Evolutionary conservation across 2,329 filamentous ascomycete species (phyloP), one percentile per base, ranked within the genome.

Genomic region (Fusarium solani-melongenae): DNA sequence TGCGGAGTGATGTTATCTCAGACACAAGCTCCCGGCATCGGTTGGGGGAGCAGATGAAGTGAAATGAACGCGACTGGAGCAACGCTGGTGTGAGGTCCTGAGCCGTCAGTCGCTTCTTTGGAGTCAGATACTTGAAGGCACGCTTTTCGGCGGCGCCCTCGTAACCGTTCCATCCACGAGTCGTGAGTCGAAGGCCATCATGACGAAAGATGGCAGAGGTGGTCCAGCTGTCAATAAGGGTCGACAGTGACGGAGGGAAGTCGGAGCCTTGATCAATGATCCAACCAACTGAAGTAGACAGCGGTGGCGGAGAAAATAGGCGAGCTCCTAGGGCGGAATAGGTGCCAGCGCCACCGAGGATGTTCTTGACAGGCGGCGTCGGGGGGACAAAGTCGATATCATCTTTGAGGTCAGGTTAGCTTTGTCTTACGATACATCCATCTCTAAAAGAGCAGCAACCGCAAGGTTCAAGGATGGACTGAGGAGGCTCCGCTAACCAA

Each of bases 91-190:
- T 90, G 11, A 98, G 87, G 79, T 95, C 93, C 12, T 88, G 84
- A 34, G 92, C 92, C 5, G 93, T 92, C 17, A 99, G 86, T 7
- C 95, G 92, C 72, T 93, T 87, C 83, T 98, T 98, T 1, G 94
- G 92, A 0, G 95, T 98, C 61, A 91, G 87, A 81, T 98, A 99
- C 80, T 91, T 92, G 86, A 99, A 99, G 9, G 92, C 92, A 82
- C 88, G 86, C 73, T 91, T 88, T 80, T 93, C 89, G 67, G 91
- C 90, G 61, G 90, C 87, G 34, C 89, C 88, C 39, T 92, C 90
- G 80, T 98, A 98, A 58, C 93, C 93, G 81, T 98, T 98, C 94
- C 94, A 98, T 53, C 93, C 95, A 53, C 94, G 90, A 0, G 96
- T 99, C 3, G 96, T 98, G 58, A 94, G 86, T 27, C 94, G 90